Evolutionary conservation across 805 yeast species (phyloP), one percentile per base, ranked within the genome.

Genomic region (Suhomyces tanzawaensis): DNA sequence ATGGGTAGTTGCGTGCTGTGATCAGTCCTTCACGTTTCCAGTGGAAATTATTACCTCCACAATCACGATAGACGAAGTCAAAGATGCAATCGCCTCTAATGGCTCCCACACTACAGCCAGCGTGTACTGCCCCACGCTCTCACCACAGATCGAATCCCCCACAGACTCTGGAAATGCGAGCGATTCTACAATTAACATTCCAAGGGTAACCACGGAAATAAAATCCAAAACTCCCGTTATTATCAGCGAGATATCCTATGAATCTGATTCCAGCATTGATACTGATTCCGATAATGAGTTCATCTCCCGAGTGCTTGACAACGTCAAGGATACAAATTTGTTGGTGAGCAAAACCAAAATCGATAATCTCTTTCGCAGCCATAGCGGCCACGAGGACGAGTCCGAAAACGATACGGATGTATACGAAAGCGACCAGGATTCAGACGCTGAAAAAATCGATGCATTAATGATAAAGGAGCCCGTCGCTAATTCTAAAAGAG

Each of bases 1-100:
- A 41, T 69, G 74, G 74, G 71, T 60, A 3, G 65, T 66, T 16
- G 71, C 68, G 2, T 45, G 64, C 8, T 62, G 70, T 2, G 74
- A 69, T 39, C 39, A 42, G 7, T 39, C 37, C 21, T 55, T 58
- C 37, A 28, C 37, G 3, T 61, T 69, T 27, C 74, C 74, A 0
- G 43, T 49, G 3, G 67, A 62, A 16, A 45, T 64, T 14, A 37
- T 69, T 9, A 62, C 73, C 0, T 63, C 71, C 1, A 64, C 71
- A 1, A n/a, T n/a, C n/a, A n/a, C n/a, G n/a, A n/a, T n/a, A n/a
- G n/a, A n/a, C n/a, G n/a, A n/a, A n/a, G n/a, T n/a, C n/a, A n/a
- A n/a, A n/a, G n/a, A n/a, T n/a, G n/a, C n/a, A n/a, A n/a, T n/a
- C n/a, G n/a, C n/a, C n/a, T n/a, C n/a, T n/a, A n/a, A n/a, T n/a